Evolutionary conservation across 495 filamentous ascomycete species (phyloP), one percentile per base, ranked within the genome.

Genomic region (Annulohypoxylon maeteangense): DNA sequence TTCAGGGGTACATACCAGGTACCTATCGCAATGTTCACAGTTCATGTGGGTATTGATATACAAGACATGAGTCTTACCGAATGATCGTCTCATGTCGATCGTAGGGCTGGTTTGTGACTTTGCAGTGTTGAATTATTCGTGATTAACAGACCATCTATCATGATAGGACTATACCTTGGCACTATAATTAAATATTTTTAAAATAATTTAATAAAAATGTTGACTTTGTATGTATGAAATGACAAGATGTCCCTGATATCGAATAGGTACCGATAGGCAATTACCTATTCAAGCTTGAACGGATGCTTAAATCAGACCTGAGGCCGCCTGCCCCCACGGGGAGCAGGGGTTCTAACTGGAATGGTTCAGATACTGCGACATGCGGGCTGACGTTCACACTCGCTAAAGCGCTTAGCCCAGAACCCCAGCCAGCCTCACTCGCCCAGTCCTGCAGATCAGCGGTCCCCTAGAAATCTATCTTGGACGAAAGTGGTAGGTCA

Each of bases 241-340:
- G n/a, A n/a, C n/a, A n/a, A n/a, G n/a, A n/a, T n/a, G n/a, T n/a
- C n/a, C n/a, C n/a, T n/a, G n/a, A n/a, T n/a, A n/a, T n/a, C n/a
- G n/a, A n/a, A n/a, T n/a, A n/a, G n/a, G n/a, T n/a, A n/a, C n/a
- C n/a, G n/a, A n/a, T n/a, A n/a, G n/a, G n/a, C n/a, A n/a, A n/a
- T n/a, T n/a, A n/a, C n/a, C n/a, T n/a, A 48, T 48, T 23, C 45
- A 12, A 23, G 11, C 29, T 51, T 51, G 7, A 11, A 51, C 3
- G 25, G 0, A 4, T 51, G 29, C 10, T 0, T 29, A 14, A 23
- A 11, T 29, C 6, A 44, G 42, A 45, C 48, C 29, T 61, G 65
- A 68, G 65, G 57, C 65, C 58, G 65, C 65, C 65, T 32, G 65
- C 22, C 65, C 65, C 56, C 44, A 48, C 38, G 65, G 65, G 56